A percentile compares a stretch with the other conserved stretches of the same genome.
phyloP scores from a whole-genome alignment of 2,329 filamentous ascomycete species.

The Laburnicola sp. region DNA sequence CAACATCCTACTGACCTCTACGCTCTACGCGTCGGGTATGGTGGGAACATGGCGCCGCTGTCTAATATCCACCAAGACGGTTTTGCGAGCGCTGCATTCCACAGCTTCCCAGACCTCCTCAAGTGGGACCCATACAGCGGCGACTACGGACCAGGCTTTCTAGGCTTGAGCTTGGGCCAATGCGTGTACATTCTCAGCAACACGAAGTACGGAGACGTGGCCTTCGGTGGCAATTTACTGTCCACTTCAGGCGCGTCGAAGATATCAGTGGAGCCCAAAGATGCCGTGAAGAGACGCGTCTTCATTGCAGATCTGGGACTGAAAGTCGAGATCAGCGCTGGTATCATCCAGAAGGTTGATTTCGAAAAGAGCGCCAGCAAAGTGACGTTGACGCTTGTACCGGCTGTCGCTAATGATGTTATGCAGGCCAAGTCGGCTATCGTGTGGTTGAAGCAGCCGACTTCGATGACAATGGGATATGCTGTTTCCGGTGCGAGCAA shows the following conservation, averaged over 20 bases:
- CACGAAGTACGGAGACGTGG: conserved; percentile 49
- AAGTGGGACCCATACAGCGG: conserved; percentile 61
- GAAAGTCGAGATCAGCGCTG: conserved; percentile 28
- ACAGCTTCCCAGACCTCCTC: conserved; percentile 60
- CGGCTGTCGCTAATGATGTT: conserved; percentile 11
- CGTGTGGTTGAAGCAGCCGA: conserved; percentile 24
- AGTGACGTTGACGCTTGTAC: conserved; percentile 15
- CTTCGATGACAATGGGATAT: conserved; percentile 7
- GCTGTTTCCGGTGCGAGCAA: conserved; percentile 15
- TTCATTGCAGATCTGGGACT: conserved; percentile 55
- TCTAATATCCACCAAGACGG: conserved; percentile 61
- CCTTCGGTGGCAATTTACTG: conserved; percentile 54
- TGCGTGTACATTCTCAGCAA: conserved; percentile 56
- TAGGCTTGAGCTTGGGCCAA: conserved; percentile 56
- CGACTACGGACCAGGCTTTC: conserved; percentile 61
- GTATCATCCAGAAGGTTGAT: conserved; percentile 20
- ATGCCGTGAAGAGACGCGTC: conserved; percentile 53
- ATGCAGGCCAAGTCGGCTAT: conserved; percentile 21
- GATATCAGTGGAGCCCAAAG: conserved; percentile 47
- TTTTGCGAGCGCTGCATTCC: conserved; percentile 60
- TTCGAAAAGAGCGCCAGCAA: conserved; percentile 13
- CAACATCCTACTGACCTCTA: conserved; percentile 52
- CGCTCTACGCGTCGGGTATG: conserved; percentile 59
- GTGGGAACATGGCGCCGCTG: conserved; percentile 56
- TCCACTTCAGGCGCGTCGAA: conserved; percentile 23